Evolutionary conservation across 768 basidiomycete genomes (phyloP).

Genomic region (Pulveroboletus sp.): DNA sequence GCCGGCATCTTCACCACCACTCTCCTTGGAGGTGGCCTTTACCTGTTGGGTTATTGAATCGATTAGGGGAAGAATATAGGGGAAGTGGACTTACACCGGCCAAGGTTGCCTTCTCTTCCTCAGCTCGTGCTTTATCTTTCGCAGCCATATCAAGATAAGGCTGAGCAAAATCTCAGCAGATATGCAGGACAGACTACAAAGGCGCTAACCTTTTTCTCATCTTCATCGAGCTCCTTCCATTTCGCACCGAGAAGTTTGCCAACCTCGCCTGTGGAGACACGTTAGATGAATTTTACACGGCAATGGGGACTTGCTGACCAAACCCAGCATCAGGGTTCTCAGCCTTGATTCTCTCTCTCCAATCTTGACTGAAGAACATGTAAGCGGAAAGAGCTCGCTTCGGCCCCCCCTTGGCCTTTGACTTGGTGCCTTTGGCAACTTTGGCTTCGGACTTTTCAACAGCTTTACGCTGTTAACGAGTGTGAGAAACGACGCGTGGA

Average conservation of each 20-base stretch:
- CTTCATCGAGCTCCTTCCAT: conserved; percentile 93
- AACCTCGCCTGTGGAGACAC: conserved; percentile 61
- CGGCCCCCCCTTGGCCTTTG: conserved; percentile 61
- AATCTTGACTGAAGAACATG: conserved; percentile 98
- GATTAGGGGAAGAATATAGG: not conserved
- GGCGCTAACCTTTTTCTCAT: conserved; percentile 80
- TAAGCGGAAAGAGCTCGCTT: conserved; percentile 94
- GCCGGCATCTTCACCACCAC: conserved; percentile 33
- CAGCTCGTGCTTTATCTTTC: conserved; percentile 82
- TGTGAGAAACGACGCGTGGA: conserved; percentile 11
- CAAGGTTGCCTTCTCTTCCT: conserved; percentile 62
- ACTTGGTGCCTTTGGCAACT: conserved; percentile 59
- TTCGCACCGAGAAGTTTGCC: conserved; percentile 93
- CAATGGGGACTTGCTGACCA: conserved; percentile 44
- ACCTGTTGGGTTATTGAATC: conserved; percentile 14
- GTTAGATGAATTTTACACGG: conserved; percentile 2
- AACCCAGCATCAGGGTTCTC: conserved; percentile 96
- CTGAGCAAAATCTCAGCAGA: conserved; percentile 36
- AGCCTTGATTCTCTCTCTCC: conserved; percentile 91
- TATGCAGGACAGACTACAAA: not conserved
- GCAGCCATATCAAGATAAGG: conserved; percentile 87
- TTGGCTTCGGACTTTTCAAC: conserved; percentile 60
- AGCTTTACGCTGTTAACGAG: conserved; percentile 58
- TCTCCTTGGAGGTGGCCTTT: conserved; percentile 33
- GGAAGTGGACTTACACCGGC: conserved; percentile 31